phyloP scores from a whole-genome alignment of 2,329 filamentous ascomycete genomes.

The Talaromyces sp. region DNA sequence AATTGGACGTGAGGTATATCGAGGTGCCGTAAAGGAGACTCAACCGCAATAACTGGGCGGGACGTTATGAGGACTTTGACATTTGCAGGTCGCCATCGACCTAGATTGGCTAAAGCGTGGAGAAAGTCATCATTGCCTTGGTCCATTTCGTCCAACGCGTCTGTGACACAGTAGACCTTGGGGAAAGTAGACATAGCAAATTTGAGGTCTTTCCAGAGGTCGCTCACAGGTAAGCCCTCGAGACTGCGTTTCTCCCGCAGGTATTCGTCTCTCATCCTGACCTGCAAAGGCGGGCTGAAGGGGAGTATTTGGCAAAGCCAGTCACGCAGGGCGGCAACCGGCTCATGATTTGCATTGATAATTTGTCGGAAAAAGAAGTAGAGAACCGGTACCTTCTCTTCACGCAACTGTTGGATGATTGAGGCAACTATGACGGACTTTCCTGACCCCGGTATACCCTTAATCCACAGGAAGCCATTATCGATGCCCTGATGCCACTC shows the following conservation, averaged over 20 bases:
- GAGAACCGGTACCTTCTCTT: conserved; percentile 10
- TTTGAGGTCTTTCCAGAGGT: conserved; percentile 18
- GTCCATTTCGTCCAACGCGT: conserved; percentile 14
- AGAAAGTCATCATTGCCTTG: conserved; percentile 8
- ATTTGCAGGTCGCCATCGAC: conserved; percentile 8
- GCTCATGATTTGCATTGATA: conserved; percentile 19
- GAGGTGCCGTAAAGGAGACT: background rate
- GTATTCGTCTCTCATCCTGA: conserved; percentile 5
- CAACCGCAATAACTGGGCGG: conserved; percentile 2
- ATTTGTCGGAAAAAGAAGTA: conserved; percentile 24
- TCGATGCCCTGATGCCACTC: conserved; percentile 15
- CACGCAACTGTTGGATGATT: conserved; percentile 11
- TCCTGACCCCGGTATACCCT: conserved; percentile 22
- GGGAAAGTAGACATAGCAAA: conserved; percentile 3
- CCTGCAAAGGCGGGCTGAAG: conserved; percentile 26
- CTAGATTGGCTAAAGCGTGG: background rate
- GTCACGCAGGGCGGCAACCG: conserved; percentile 18
- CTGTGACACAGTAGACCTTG: conserved; percentile 10
- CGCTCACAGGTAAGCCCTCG: conserved; percentile 5
- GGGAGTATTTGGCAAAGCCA: conserved; percentile 15
- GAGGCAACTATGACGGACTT: conserved; percentile 22
- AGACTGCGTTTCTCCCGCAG: background rate
- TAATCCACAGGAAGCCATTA: conserved; percentile 21
- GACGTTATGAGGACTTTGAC: conserved; percentile 12
- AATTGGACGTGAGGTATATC: background rate